Evolutionary conservation across 352 stramenopile genomes (phyloP).

Genomic region (Phytopythium litorale): DNA sequence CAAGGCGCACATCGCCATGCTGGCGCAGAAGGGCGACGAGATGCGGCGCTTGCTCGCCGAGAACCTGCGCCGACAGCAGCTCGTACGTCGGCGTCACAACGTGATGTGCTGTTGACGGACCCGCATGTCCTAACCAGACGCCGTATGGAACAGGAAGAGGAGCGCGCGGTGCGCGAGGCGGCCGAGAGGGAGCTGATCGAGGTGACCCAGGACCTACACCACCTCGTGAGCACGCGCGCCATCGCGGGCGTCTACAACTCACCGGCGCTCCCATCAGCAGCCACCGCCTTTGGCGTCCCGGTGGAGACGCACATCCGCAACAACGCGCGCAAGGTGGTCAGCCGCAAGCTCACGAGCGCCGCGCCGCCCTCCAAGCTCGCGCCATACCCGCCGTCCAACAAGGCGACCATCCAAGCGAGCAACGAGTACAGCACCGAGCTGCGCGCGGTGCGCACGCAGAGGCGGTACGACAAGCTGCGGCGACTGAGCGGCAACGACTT

Average conservation of each 20-base stretch:
- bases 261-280: slow-evolving; percentile 19
- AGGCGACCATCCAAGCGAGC: slow-evolving; percentile 43
- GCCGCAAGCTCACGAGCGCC: slow-evolving; percentile 19
- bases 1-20: slow-evolving; percentile 50
- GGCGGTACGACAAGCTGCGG: slow-evolving; percentile 60
- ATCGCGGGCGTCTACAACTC: slow-evolving; percentile 66
- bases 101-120: background rate
- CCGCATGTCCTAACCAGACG: too few relatives aligned
- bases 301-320: slow-evolving; percentile 58
- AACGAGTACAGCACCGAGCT: slow-evolving; percentile 37
- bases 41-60: slow-evolving; percentile 44
- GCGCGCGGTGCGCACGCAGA: slow-evolving; percentile 43
- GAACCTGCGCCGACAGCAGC: slow-evolving; percentile 36
- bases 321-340: slow-evolving; percentile 44
- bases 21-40: slow-evolving; percentile 41
- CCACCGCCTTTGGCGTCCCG: slow-evolving; percentile 51
- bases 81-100: slow-evolving; percentile 9
- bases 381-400: slow-evolving; percentile 54
- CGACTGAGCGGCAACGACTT: slow-evolving; percentile 42
- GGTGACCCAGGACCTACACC: slow-evolving; percentile 58
- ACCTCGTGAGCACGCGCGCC: slow-evolving; percentile 51
- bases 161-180: slow-evolving; percentile 24
- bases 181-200: slow-evolving; percentile 41
- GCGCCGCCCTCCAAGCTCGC: slow-evolving; percentile 35
- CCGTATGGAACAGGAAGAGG: slow-evolving; percentile 21